Evolutionary conservation across 768 basidiomycete genomes (phyloP).

Genomic region (Rhodosporidiobolus sp.): DNA sequence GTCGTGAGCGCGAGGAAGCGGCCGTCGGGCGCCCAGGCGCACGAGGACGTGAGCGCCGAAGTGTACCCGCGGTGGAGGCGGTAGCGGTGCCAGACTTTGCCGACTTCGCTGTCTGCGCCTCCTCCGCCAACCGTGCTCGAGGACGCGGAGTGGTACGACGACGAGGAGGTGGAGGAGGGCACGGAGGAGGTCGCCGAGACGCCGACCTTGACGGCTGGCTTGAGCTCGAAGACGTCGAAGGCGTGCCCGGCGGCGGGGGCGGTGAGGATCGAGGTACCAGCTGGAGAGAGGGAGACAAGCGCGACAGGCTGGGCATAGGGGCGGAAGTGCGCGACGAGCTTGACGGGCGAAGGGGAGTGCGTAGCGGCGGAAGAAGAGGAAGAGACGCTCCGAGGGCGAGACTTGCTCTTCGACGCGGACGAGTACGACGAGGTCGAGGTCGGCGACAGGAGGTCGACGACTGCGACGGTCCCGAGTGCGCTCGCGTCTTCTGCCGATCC

Average conservation of each 20-base stretch:
- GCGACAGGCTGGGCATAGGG: conserved; percentile 35
- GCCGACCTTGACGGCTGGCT: conserved; percentile 26
- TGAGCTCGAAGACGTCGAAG: conserved; percentile 44
- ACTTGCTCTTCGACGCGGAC: not conserved
- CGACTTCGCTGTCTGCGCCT: not conserved
- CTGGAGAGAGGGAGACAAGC: conserved; percentile 40
- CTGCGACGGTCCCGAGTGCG: conserved; percentile 25
- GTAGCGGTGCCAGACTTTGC: conserved; percentile 44
- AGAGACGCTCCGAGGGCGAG: not conserved
- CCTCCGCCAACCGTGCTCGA: no score
- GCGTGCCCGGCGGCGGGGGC: conserved; percentile 26
- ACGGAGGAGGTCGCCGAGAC: not conserved
- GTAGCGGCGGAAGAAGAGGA: no score
- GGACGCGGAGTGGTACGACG: no score
- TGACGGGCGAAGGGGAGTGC: not conserved
- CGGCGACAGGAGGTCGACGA: conserved; percentile 33
- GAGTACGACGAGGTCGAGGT: not conserved
- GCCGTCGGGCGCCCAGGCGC: conserved; percentile 31
- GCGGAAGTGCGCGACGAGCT: conserved; percentile 37
- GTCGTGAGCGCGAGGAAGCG: conserved; percentile 40
- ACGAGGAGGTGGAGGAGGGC: not conserved
- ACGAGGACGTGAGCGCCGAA: conserved; percentile 2
- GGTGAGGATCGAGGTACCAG: conserved; percentile 28
- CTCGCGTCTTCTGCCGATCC: not conserved
- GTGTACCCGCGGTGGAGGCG: conserved; percentile 39